These are phyloP conservation scores for Saturnispora sanitii DNA, from an alignment of 805 yeast species.

Conservation along the genomic window DNA sequence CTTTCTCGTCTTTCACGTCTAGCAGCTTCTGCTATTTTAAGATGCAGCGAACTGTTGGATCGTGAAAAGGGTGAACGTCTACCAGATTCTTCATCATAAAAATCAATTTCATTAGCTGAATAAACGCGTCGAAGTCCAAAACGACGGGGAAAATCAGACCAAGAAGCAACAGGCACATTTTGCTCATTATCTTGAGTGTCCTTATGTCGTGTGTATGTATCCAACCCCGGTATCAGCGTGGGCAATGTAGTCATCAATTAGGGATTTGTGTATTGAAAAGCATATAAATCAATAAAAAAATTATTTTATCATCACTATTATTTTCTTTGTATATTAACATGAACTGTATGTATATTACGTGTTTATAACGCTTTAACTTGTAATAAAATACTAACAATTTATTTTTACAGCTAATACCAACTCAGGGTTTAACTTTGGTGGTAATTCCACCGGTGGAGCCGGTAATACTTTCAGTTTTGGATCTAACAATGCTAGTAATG, in stretches of 20 bases:
- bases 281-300: background rate
- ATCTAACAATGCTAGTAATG: background rate
- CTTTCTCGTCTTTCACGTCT: background rate
- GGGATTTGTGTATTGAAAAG: background rate
- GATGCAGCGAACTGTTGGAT: slow-evolving; percentile 1
- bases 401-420: background rate
- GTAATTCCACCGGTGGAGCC: background rate
- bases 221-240: slow-evolving; percentile 4
- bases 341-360: slow-evolving; percentile 1
- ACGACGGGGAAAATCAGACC: slow-evolving; percentile 15
- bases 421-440: slow-evolving; percentile 5
- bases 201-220: slow-evolving; percentile 10
- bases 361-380: background rate
- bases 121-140: slow-evolving; percentile 39
- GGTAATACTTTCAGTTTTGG: background rate
- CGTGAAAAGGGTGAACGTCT: slow-evolving; percentile 11
- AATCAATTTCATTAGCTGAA: slow-evolving; percentile 56
- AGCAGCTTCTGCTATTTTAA: background rate
- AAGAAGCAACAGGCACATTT: slow-evolving; percentile 19
- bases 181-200: slow-evolving; percentile 26
- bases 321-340: background rate
- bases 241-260: slow-evolving; percentile 3
- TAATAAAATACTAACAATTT: background rate
- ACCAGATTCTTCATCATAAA: slow-evolving; percentile 37
- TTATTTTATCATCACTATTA: background rate